phyloP scores from a whole-genome alignment of 768 basidiomycete species.

The Hysterangium stoloniferum region DNA sequence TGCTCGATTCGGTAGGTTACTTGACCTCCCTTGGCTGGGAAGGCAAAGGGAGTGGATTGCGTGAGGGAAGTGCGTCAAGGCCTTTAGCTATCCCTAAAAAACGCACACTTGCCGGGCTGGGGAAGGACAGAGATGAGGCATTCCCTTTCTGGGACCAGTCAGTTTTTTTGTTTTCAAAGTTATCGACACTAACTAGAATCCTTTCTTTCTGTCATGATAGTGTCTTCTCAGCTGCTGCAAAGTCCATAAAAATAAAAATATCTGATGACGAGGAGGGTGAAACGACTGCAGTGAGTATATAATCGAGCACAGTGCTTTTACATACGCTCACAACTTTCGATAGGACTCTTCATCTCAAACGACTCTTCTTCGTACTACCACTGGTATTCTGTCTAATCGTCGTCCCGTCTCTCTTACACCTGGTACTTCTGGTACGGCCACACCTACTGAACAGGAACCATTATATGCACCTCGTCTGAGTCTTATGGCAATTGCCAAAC shows the following conservation, averaged over 20 bases:
- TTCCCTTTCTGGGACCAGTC: conserved; percentile 99
- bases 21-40: conserved; percentile 82
- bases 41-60: conserved; percentile 80
- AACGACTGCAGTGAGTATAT: too few relatives aligned
- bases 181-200: background rate
- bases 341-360: conserved; percentile 13
- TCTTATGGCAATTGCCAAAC: conserved; percentile 59
- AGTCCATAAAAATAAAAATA: conserved; percentile 69
- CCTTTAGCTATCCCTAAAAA: conserved; percentile 80
- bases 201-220: conserved; percentile 29
- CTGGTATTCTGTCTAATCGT: conserved; percentile 70
- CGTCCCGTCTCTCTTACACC: conserved; percentile 46
- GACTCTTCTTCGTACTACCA: conserved; percentile 51
- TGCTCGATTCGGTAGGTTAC: conserved; percentile 59
- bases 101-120: conserved; percentile 76
- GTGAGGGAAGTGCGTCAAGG: conserved; percentile 66
- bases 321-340: background rate
- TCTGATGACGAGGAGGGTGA: conserved; percentile 41
- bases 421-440: conserved; percentile 30
- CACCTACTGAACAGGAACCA: conserved; percentile 28
- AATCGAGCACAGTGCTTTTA: conserved; percentile 17
- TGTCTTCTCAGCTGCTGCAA: conserved; percentile 75
- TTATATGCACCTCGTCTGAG: conserved; percentile 30
- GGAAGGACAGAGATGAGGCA: conserved; percentile 90
- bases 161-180: conserved; percentile 25